These are phyloP conservation scores for Cryoendolithus antarcticus DNA, from an alignment of 2,329 filamentous ascomycete species.

Conservation along the genomic window DNA sequence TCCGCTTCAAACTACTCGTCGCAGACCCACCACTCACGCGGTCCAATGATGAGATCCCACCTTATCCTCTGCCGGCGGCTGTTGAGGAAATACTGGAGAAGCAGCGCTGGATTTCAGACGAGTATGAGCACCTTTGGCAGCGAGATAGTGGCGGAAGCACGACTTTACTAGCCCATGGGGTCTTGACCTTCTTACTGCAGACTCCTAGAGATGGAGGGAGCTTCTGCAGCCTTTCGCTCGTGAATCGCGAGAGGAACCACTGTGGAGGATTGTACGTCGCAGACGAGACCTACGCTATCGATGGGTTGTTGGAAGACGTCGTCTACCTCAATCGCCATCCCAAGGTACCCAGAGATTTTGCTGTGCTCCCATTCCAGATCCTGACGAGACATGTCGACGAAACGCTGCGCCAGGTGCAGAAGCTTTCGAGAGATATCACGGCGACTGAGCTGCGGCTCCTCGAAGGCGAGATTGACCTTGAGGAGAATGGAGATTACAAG, in stretches of 20 bases:
- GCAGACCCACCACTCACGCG: conserved; percentile 7
- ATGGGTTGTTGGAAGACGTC: conserved; percentile 16
- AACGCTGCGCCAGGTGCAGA: conserved; percentile 18
- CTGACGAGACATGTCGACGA: conserved; percentile 20
- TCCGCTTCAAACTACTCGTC: conserved; percentile 22
- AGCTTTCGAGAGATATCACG: conserved; percentile 18
- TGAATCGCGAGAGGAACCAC: conserved; percentile 19
- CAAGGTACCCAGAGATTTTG: conserved; percentile 22
- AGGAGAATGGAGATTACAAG: conserved; percentile 24
- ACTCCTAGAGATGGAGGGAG: conserved; percentile 21
- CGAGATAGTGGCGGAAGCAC: conserved; percentile 23
- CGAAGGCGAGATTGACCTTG: conserved; percentile 20
- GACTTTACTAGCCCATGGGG: conserved; percentile 17
- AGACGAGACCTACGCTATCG: conserved; percentile 18
- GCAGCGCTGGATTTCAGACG: conserved; percentile 22
- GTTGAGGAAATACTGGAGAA: conserved; percentile 14
- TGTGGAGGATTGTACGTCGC: conserved; percentile 21
- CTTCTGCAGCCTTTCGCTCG: conserved; percentile 23
- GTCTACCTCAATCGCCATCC: conserved; percentile 22
- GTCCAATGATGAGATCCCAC: conserved; percentile 17
- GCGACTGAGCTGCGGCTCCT: conserved; percentile 21
- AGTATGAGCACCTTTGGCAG: conserved; percentile 23
- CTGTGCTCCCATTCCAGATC: conserved; percentile 21
- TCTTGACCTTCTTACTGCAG: conserved; percentile 22
- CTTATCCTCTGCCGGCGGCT: conserved; percentile 16